Conservation (phyloP, 2,329 filamentous ascomycete species). For the Pseudodiploospora longispora region DNA sequence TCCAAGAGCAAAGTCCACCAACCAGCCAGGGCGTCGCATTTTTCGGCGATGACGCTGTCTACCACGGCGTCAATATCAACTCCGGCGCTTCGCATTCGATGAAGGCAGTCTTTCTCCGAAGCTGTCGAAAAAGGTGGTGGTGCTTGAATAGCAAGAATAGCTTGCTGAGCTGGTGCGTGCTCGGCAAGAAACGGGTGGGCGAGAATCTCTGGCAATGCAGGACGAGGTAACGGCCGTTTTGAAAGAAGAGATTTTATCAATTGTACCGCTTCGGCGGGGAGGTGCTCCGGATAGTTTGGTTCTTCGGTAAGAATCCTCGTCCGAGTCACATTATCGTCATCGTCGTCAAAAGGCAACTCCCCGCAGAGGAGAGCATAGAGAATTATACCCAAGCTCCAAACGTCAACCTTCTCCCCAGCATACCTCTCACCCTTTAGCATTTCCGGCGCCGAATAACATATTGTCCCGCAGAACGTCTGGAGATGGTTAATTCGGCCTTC, state of each 20-base stretch:
- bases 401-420: constrained; percentile 93
- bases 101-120: constrained; percentile 82
- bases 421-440: constrained; percentile 99
- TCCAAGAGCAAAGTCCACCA: constrained; percentile 96
- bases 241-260: constrained; percentile 77
- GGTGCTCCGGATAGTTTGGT: constrained; percentile 72
- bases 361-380: constrained; percentile 75
- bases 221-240: constrained; percentile 78
- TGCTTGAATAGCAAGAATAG: constrained; percentile 74
- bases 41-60: constrained; percentile 82
- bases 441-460: constrained; percentile 95
- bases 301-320: constrained; percentile 78
- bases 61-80: constrained; percentile 93
- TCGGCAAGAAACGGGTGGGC: constrained; percentile 82
- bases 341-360: constrained; percentile 91
- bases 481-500: constrained; percentile 90
- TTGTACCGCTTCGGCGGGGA: constrained; percentile 69
- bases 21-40: constrained; percentile 82
- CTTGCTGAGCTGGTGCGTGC: constrained; percentile 78
- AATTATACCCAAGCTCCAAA: constrained; percentile 86
- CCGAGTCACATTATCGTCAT: constrained; percentile 83
- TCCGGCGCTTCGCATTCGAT: constrained; percentile 87
- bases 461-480: constrained; percentile 94
- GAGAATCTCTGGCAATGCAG: constrained; percentile 75
- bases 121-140: constrained; percentile 76